Conservation (phyloP, 2,329 filamentous ascomycete genomes). For the Arachnomyces sp. region DNA sequence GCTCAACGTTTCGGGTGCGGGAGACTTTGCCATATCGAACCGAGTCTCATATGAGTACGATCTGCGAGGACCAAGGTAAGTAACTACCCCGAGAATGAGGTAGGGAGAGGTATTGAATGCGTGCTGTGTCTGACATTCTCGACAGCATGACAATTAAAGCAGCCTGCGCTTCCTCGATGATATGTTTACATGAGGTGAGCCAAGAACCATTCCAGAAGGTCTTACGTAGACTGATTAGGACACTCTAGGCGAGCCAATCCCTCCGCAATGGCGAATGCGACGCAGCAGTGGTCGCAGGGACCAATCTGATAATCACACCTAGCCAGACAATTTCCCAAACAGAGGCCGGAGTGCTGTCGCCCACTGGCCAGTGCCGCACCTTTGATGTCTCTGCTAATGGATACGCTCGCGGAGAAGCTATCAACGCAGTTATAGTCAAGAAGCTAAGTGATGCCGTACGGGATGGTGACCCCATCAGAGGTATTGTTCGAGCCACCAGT, state of each 20-base stretch:
- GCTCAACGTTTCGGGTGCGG: background rate
- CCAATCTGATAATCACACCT: background rate
- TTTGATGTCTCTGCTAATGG: constrained; percentile 44
- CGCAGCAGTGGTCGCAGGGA: background rate
- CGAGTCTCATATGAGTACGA: constrained; percentile 1
- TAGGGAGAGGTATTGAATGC: too few species aligned
- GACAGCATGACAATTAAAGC: constrained; percentile 1
- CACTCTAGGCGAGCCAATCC: background rate
- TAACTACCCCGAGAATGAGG: background rate
- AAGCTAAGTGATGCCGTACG: constrained; percentile 37
- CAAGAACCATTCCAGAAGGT: background rate
- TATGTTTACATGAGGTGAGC: constrained; percentile 1
- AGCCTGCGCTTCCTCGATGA: background rate
- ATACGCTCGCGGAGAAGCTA: constrained; percentile 46
- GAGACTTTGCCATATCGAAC: constrained; percentile 1
- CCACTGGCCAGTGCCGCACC: constrained; percentile 40
- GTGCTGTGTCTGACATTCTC: too few species aligned
- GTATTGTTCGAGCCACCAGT: constrained; percentile 26
- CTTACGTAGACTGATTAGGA: background rate
- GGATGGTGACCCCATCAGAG: constrained; percentile 40
- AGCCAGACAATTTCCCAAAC: background rate
- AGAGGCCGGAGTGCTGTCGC: constrained; percentile 5
- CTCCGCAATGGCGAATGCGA: background rate
- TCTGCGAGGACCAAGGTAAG: constrained; percentile 1
- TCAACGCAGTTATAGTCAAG: constrained; percentile 43